phyloP scores from a whole-genome alignment of 1,139 yeast species.

The Ogataea hybrid region DNA sequence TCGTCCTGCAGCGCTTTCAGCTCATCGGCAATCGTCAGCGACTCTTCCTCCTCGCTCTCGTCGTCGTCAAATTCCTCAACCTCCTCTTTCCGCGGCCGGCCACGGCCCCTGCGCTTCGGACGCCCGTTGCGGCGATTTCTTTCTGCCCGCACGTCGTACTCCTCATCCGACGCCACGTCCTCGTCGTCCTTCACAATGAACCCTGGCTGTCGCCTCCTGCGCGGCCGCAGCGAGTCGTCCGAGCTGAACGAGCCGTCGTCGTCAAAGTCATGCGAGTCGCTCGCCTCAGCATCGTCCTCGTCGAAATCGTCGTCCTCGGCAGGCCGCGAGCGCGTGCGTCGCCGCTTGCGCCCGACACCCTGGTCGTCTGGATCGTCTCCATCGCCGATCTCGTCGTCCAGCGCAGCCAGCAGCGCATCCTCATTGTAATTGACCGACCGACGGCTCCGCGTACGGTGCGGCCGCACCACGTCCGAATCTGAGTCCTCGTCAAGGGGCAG shows the following conservation, averaged over 20 bases:
- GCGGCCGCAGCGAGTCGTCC: slow-evolving; percentile 19
- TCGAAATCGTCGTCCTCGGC: slow-evolving; percentile 29
- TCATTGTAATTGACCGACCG: slow-evolving; percentile 33
- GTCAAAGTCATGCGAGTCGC: slow-evolving; percentile 20
- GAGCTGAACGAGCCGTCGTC: slow-evolving; percentile 22
- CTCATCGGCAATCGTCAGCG: slow-evolving; percentile 22
- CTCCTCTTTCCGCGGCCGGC: slow-evolving; percentile 8
- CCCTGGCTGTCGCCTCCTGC: slow-evolving; percentile 21
- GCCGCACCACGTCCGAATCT: slow-evolving; percentile 25
- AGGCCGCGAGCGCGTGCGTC: slow-evolving; percentile 16
- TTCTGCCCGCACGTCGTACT: slow-evolving; percentile 13
- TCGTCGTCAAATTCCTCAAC: slow-evolving; percentile 28
- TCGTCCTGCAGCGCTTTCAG: slow-evolving; percentile 35
- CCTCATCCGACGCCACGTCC: slow-evolving; percentile 20
- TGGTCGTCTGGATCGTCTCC: slow-evolving; percentile 25
- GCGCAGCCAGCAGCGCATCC: slow-evolving; percentile 25
- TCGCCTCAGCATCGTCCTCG: slow-evolving; percentile 8
- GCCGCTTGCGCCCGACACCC: slow-evolving; percentile 13
- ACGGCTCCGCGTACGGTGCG: slow-evolving; percentile 27
- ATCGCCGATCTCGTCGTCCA: slow-evolving; percentile 30
- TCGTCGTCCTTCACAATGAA: slow-evolving; percentile 30
- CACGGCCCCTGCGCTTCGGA: slow-evolving; percentile 15
- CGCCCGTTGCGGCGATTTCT: slow-evolving; percentile 13
- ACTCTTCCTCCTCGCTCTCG: slow-evolving; percentile 36
- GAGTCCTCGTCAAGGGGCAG: not conserved